A percentile compares a stretch with the other conserved stretches of the same genome.
Conservation (phyloP, 139 green algal species). For the Mesotaenium endlicherianum region DNA sequence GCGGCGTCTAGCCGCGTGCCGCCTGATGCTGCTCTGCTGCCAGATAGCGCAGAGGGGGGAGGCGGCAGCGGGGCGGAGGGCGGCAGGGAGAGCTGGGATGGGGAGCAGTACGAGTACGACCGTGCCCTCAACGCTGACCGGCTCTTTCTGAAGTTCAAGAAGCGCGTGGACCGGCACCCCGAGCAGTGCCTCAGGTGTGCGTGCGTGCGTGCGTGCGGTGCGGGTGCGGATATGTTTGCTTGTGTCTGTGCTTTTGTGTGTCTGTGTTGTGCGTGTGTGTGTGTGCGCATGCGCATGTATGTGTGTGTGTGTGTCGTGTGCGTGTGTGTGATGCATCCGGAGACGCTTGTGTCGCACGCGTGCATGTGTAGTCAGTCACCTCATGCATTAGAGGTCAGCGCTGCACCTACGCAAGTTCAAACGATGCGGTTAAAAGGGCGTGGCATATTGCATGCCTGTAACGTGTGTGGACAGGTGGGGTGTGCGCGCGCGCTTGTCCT, state of each 20-base stretch:
- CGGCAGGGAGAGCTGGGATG: slow-evolving; percentile 27
- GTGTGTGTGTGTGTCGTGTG: too few species aligned
- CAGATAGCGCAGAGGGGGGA: neutral
- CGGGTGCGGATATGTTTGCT: neutral
- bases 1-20: neutral
- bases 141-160: slow-evolving; percentile 43
- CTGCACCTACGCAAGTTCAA: too few species aligned
- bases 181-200: slow-evolving; percentile 37
- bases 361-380: too few species aligned
- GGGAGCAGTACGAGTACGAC: slow-evolving; percentile 47
- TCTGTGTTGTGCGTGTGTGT: neutral
- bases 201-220: neutral
- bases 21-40: neutral
- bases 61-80: neutral
- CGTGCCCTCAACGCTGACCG: slow-evolving; percentile 11
- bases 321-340: too few species aligned
- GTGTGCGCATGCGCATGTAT: too few species aligned
- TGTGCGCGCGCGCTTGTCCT: too few species aligned
- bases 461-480: too few species aligned
- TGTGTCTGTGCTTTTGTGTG: neutral
- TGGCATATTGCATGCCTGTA: too few species aligned
- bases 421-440: too few species aligned
- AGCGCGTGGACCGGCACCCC: slow-evolving; percentile 21
- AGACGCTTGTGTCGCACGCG: too few species aligned
- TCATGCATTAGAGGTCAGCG: too few species aligned